Evolutionary conservation across 176 grass and related monocot genomes (phyloP), one percentile per base, ranked within the genome.

Genomic region (Thinopyrum elongatum): DNA sequence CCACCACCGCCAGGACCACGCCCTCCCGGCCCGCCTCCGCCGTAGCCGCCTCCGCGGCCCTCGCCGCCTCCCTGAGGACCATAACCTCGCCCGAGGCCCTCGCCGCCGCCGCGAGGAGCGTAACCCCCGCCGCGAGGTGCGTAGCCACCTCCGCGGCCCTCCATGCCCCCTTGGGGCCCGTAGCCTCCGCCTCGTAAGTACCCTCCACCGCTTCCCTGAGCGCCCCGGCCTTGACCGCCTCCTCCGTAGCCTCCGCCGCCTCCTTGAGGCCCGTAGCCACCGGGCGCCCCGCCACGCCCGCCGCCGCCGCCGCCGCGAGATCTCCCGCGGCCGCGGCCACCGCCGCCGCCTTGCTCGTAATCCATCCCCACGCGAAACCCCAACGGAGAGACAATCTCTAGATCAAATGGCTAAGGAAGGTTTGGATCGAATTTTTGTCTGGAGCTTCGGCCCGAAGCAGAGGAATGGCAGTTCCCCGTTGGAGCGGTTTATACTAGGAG

Each of bases 181-280:
- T 78, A 68, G 8, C 72, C 72, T 12, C 70, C n/a, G 23, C 87
- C 27, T 44, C 87, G 12, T 34, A 30, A 47, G 74, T 78, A 68
- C 5, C 72, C 72, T 17, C 70, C n/a, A 38, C 65, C 70, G 36
- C 69, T 35, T 72, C 70, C 70, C n/a, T 71, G 69, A n/a, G 38
- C 22, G 22, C 35, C 69, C 1, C 35, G 22, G 21, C 69, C 35
- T 36, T 70, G 68, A 3, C 69, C 68, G 10, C 85, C 79, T 0
- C 82, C 38, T 19, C 15, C 68, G 39, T 80, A 47, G 68, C 53
- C 16, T 3, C 61, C 61, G 16, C 78, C 15, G 5, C 61, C 55
- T 6, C 58, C 59, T 0, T 62, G 59, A 62, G 59, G 59, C 22
- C 59, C 79, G 19, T 65, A 49, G 17, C 36, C 65, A 44, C 86